A percentile compares a stretch with the other conserved stretches of the same genome.
These are phyloP conservation scores for Penicillium diatomitis DNA, from an alignment of 495 filamentous ascomycete genomes.

Conservation along the genomic window DNA sequence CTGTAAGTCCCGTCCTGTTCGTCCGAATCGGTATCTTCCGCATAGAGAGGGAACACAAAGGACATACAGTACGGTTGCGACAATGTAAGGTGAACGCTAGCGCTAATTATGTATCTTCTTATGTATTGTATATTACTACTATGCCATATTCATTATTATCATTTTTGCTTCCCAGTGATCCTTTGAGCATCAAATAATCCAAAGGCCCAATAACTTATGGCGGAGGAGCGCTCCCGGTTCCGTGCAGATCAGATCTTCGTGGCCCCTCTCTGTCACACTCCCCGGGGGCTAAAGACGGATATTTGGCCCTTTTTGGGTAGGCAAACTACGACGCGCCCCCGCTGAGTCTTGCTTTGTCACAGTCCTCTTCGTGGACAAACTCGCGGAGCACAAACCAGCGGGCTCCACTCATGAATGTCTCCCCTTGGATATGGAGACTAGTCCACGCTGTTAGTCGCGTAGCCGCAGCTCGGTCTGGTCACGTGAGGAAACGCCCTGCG, in stretches of 20 bases:
- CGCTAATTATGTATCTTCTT: too few species aligned
- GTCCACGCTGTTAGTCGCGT: slow-evolving; percentile 13
- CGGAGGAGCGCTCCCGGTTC: slow-evolving; percentile 15
- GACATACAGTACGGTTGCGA: too few species aligned
- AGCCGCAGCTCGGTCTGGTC: slow-evolving; percentile 15
- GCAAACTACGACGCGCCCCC: not conserved
- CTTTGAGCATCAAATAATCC: not conserved
- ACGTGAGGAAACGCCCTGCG: slow-evolving; percentile 9
- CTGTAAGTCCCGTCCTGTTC: too few species aligned
- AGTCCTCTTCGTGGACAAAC: not conserved
- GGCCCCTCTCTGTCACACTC: not conserved
- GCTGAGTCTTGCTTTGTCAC: not conserved
- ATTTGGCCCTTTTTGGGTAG: not conserved
- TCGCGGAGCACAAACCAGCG: not conserved
- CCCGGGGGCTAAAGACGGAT: slow-evolving; percentile 3
- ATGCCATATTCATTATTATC: too few species aligned
- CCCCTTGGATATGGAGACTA: too few species aligned
- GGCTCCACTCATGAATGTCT: too few species aligned
- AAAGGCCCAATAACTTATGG: not conserved
- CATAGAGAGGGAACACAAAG: too few species aligned
- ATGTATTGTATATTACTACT: too few species aligned
- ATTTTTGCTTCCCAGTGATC: too few species aligned
- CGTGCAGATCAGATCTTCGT: slow-evolving; percentile 27
- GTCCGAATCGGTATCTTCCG: too few species aligned
- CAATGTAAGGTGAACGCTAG: too few species aligned